These are phyloP conservation scores for Thuja plicata DNA, from an alignment of 83 land plant genomes.

Conservation along the genomic window DNA sequence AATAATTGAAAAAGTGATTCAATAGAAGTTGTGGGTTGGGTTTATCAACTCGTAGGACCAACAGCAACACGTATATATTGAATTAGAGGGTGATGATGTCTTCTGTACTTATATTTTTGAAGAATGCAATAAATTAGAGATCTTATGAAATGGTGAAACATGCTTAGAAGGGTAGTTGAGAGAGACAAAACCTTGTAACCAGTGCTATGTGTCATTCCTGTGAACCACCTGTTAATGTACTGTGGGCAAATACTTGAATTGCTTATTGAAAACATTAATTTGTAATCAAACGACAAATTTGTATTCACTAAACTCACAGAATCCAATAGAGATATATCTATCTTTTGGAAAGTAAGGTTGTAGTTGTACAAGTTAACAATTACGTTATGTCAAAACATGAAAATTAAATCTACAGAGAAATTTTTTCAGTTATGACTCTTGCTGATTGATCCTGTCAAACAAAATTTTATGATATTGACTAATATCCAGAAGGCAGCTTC, in stretches of 20 bases:
- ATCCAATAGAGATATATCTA: not conserved
- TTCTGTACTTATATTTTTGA: not conserved
- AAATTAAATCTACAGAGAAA: not conserved
- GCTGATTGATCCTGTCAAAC: not conserved
- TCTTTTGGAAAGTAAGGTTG: not conserved
- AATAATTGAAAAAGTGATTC: no score
- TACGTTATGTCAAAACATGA: no score
- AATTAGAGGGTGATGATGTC: not conserved
- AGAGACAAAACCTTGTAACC: not conserved
- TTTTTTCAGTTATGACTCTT: not conserved
- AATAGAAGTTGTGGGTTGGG: not conserved
- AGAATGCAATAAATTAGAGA: no score
- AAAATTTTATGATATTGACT: not conserved
- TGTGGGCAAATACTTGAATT: not conserved
- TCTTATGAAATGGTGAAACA: no score
- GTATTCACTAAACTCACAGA: not conserved
- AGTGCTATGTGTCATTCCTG: not conserved
- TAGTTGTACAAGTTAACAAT: not conserved
- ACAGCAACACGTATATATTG: not conserved
- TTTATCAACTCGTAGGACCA: not conserved
- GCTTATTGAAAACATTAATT: not conserved
- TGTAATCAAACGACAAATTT: no score
- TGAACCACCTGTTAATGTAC: not conserved
- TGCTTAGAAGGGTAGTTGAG: not conserved
- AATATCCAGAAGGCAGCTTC: not conserved